Evolutionary conservation across 2,329 filamentous ascomycete species (phyloP).

Genomic region (Fusarium nygamai): DNA sequence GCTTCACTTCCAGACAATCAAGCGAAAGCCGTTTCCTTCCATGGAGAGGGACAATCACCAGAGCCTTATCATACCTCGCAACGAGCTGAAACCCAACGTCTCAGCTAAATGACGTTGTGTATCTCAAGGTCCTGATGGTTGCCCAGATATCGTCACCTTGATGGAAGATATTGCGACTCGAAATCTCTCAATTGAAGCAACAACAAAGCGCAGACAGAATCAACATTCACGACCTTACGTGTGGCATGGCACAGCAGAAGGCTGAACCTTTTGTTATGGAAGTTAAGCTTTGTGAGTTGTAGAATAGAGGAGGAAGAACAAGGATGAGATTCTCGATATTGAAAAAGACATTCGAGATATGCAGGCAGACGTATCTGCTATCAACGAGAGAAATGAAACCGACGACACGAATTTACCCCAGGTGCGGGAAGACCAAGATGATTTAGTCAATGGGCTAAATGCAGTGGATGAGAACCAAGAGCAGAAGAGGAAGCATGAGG

Average conservation of each 20-base stretch:
- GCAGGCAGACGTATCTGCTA: neutral
- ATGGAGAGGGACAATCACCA: neutral
- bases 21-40: neutral
- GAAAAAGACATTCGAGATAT: too few relatives aligned
- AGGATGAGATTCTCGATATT: too few relatives aligned
- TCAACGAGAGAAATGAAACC: neutral
- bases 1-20: neutral
- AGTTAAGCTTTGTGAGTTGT: neutral
- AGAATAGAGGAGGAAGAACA: too few relatives aligned
- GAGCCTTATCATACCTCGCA: fast-evolving
- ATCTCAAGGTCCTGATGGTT: neutral
- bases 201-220: neutral
- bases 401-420: fast-evolving
- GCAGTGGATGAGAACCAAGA: neutral
- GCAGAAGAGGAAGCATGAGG: neutral
- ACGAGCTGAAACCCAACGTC: neutral
- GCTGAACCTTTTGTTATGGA: too few relatives aligned
- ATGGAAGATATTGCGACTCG: neutral
- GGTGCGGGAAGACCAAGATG: neutral
- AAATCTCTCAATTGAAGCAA: neutral
- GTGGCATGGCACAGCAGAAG: too few relatives aligned
- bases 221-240: too few relatives aligned
- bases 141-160: neutral
- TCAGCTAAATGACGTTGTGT: neutral
- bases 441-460: neutral